These are phyloP conservation scores for Colletotrichum camelliae DNA, from an alignment of 2,329 filamentous ascomycete genomes.

Conservation along the genomic window DNA sequence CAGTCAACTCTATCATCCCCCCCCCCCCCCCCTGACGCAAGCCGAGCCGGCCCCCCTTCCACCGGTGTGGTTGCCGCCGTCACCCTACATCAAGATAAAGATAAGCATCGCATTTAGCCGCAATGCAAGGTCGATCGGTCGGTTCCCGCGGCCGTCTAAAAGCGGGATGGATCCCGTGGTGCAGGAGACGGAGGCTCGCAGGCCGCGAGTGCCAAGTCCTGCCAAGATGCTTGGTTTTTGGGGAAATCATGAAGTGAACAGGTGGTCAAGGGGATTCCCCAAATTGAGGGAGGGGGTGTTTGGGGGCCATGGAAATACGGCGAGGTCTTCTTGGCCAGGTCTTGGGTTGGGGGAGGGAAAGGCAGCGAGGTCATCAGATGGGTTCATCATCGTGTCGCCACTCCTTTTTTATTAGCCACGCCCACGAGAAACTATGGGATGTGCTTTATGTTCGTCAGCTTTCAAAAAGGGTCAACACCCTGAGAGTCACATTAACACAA, in stretches of 20 bases:
- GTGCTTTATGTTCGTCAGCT: background rate
- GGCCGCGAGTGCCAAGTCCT: slow-evolving; percentile 9
- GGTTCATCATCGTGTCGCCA: rapidly evolving
- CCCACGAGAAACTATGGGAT: background rate
- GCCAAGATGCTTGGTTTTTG: slow-evolving; percentile 19
- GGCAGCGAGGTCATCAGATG: background rate
- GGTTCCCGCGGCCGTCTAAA: background rate
- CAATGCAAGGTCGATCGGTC: background rate
- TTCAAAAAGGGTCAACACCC: background rate
- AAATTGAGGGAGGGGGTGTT: background rate
- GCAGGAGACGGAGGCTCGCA: background rate
- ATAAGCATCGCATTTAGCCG: slow-evolving; percentile 1
- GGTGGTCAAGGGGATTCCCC: background rate
- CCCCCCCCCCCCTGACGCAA: background rate
- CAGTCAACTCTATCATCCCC: background rate
- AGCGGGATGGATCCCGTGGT: background rate
- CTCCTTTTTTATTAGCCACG: background rate
- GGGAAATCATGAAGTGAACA: background rate
- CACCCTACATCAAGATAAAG: background rate
- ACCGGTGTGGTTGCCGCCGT: background rate
- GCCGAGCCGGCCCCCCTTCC: background rate
- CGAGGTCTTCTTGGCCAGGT: background rate
- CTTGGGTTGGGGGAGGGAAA: background rate
- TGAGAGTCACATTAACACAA: too few relatives aligned
- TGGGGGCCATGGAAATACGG: background rate